Base-by-base conservation (phyloP, 306 rosid species). In the Pueraria montana region DNA sequence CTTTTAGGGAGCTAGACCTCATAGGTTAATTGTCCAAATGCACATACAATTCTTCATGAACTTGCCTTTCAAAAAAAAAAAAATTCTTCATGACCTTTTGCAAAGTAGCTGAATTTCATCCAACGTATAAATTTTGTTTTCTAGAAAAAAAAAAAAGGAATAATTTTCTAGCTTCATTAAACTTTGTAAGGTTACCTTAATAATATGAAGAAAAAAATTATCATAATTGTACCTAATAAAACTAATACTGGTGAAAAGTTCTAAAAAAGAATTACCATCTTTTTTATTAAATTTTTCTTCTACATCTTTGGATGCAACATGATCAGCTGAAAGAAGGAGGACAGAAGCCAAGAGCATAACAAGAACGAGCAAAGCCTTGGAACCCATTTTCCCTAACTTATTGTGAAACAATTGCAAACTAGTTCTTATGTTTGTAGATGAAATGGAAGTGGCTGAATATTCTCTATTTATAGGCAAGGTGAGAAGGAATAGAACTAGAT, bases 381-480 rank as follows among this genome's bases (percentile, higher is more conserved):
- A 67, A 23, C 42, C 66, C 83, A 67, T 67, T 67, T 67, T 67
- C n/a, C 2, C 11, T 1, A 62, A 30, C 20, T 17, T 20, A 26
- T 12, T 14, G 1, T 9, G 5, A 63, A 62, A 8, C n/a, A 24
- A 59, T 42, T 43, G 12, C n/a, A 62, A 75, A 40, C 80, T 56
- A 34, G 21, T 21, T 18, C 0, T 16, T 26, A 20, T 18, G 3
- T 23, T 24, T 34, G n/a, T 53, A 2, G 34, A 69, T 55, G 83
- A 69, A 79, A 68, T 10, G 2, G 2, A 56, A 79, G 20, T 38
- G 45, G 58, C 32, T 8, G 16, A 53, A 10, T n/a, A 20, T 38
- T 79, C 71, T 69, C 32, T 55, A 68, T 69, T 23, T 69, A 79
- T n/a, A n/a, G n/a, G n/a, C n/a, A n/a, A n/a, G n/a, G n/a, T n/a